Evolutionary conservation across 495 filamentous ascomycete genomes (phyloP), one percentile per base, ranked within the genome.

Genomic region (Pyrenula aspistea): DNA sequence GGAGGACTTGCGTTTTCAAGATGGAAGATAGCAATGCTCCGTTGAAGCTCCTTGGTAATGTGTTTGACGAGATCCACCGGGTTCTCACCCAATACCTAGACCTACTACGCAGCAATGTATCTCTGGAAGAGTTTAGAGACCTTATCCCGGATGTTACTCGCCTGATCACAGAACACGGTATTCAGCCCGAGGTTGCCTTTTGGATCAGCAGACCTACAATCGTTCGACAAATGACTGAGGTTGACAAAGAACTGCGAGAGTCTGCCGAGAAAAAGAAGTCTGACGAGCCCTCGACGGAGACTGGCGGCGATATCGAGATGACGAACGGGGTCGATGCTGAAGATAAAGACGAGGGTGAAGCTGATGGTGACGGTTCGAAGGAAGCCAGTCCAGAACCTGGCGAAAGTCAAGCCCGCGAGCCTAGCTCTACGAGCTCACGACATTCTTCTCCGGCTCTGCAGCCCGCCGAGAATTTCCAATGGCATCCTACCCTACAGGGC

Each of bases 11-110:
- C 59, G 80, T 93, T 25, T 92, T 83, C 68, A 81, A 80, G 19
- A 72, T 87, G 31, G 70, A 78, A 3, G 82, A 88, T 49, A 72
- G 73, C 24, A 78, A 83, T 22, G 83, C 85, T 1, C 87, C 89
- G 60, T 68, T 86, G 22, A 99, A 97, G 64, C 77, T 93, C 24
- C 65, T 96, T 12, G 86, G 87, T 8, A 86, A 87, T 56, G 80
- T 95, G 53, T 83, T 94, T 53, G 94, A 99, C 63, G 89, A 94
- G 66, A 86, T 95, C 24, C 88, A 95, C 59, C 78, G 83, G 23
- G 80, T 92, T 47, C 79, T 97, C 10, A 78, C 80, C 19, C 92
- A 96, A 61, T 97, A 93, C 63, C 75, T 97, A 12, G 93, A 97
- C 62, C 72, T 97, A 15, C 77, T 99, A 51, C 83, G 86, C 57